phyloP scores from a whole-genome alignment of 306 rosid species.

The Trichosanthes cucumerina region DNA sequence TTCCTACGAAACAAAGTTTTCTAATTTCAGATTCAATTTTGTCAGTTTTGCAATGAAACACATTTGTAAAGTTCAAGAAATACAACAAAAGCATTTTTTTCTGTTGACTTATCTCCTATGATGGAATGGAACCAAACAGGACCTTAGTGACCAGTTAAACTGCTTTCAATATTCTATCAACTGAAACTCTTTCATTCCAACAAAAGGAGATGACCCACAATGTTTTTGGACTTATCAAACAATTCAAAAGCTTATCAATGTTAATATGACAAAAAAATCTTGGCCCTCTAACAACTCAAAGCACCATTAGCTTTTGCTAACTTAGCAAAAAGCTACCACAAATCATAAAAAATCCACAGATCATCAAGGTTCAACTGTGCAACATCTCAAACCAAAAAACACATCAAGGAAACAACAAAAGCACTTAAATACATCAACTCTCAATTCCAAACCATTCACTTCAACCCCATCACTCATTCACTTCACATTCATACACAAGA shows the following conservation, averaged over 20 bases:
- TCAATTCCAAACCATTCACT: neutral
- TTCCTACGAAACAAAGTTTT: neutral
- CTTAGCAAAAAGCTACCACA: neutral
- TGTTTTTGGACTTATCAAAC: neutral
- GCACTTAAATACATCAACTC: neutral
- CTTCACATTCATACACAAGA: neutral
- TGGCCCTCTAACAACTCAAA: neutral
- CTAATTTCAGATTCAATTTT: neutral
- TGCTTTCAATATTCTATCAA: neutral
- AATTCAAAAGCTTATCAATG: neutral
- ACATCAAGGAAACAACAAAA: neutral
- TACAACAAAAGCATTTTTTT: neutral
- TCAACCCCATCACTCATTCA: neutral
- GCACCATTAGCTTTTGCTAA: neutral
- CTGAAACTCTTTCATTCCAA: constrained; percentile 3
- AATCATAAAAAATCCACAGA: neutral
- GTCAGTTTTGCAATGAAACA: neutral
- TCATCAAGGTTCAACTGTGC: neutral
- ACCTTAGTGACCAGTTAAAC: neutral
- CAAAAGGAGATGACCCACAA: neutral
- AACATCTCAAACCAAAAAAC: neutral
- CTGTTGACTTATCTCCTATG: neutral
- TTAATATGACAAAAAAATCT: neutral
- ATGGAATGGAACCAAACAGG: neutral
- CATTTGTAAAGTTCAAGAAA: neutral